Evolutionary conservation across 2,329 filamentous ascomycete species (phyloP), one percentile per base, ranked within the genome.

Genomic region (Pyrenochaeta sp.): DNA sequence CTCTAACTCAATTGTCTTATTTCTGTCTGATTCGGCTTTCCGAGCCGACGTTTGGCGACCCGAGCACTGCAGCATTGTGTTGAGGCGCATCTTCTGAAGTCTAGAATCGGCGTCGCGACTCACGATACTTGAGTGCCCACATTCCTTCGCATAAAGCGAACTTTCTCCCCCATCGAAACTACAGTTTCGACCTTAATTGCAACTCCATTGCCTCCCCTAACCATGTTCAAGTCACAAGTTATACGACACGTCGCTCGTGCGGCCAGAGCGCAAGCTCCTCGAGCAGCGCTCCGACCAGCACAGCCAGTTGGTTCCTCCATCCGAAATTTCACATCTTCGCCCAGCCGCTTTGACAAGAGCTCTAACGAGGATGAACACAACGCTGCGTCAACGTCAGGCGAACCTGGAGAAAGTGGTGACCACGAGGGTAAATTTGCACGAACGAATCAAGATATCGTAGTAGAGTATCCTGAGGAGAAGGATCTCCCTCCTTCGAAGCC

Each of bases 391-490:
- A 78, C 77, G 2, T 65, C 74, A n/a, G 75, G 68, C 46, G 69
- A 75, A 54, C 76, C 77, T 24, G 77, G 76, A 34, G 73, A 77
- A 62, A 78, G 75, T 42, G 80, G 80, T 46, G 75, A 78, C 48
- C 82, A 86, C 56, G 85, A 88, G 73, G 91, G 91, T 52, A 83
- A 87, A 59, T 91, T 90, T 75, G 91, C 92, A 15, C 89, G 91
- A 72, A 96, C 92, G 9, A 91, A 96, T 72, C 86, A 92, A 49
- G 87, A 84, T 54, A 90, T 96, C 60, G 86, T 88, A 39, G 88
- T 95, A 62, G 88, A 92, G 76, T 92, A 96, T 73, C 92, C 92
- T 0, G 85, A 87, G 37, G 90, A 92, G 71, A 80, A 86, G 54
- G 86, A 93, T 59, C 84, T 95, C 65, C 92, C 92, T 9, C 84